A percentile compares a stretch with the other conserved stretches of the same genome.
phyloP scores from a whole-genome alignment of 352 stramenopile genomes.

The Phytophthora palmivora region DNA sequence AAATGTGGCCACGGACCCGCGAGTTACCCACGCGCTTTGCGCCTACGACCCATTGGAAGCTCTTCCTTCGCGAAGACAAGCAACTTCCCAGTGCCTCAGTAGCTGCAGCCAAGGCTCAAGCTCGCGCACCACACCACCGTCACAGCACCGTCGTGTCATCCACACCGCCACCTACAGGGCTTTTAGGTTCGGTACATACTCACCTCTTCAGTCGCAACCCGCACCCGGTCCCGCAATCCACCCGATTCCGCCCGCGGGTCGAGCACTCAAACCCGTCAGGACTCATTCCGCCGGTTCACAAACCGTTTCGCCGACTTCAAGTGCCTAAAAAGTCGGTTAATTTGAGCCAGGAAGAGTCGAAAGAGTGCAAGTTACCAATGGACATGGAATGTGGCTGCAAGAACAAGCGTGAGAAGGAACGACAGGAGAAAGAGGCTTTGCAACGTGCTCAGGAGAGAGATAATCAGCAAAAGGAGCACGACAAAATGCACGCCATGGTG shows the following conservation, averaged over 20 bases:
- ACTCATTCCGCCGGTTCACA: constrained; percentile 27
- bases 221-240: constrained; percentile 9
- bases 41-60: constrained; percentile 36
- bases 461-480: constrained; percentile 17
- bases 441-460: constrained; percentile 9
- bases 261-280: constrained; percentile 16
- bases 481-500: constrained; percentile 19
- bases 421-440: constrained; percentile 43
- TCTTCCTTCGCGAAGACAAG: constrained; percentile 37
- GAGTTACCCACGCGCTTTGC: constrained; percentile 43
- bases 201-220: constrained; percentile 16
- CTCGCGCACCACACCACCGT: constrained; percentile 31
- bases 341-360: constrained; percentile 2
- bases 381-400: constrained; percentile 64
- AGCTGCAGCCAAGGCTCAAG: constrained; percentile 14
- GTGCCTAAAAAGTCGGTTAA: constrained; percentile 6
- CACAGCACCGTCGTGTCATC: constrained; percentile 33
- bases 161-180: constrained; percentile 12
- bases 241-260: constrained; percentile 24
- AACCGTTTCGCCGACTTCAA: constrained; percentile 36
- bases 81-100: constrained; percentile 18
- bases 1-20: constrained; percentile 41
- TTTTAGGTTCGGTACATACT: constrained; percentile 29
- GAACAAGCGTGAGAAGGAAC: constrained; percentile 47
- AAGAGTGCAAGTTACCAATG: constrained; percentile 53